Conservation (phyloP, 2,329 filamentous ascomycete species). For the Cladosporium sphaerospermum region DNA sequence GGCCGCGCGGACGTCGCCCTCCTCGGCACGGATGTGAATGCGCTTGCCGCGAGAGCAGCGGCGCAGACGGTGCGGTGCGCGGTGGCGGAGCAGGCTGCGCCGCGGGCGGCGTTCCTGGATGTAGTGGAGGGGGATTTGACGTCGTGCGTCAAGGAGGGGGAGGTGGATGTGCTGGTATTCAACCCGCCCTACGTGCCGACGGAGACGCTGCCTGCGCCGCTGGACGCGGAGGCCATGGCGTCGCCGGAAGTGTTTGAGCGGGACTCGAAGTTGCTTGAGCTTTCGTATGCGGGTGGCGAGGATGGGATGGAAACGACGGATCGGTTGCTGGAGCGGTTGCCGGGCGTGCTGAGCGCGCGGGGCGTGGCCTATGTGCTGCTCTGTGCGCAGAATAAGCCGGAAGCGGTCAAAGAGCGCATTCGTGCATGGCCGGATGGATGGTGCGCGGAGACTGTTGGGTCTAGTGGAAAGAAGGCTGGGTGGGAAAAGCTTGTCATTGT, state of each 20-base stretch:
- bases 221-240: slow-evolving; percentile 9
- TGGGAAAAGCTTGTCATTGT: slow-evolving; percentile 93
- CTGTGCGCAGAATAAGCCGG: slow-evolving; percentile 84
- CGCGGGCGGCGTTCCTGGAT: slow-evolving; percentile 42
- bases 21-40: slow-evolving; percentile 77
- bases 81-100: slow-evolving; percentile 26
- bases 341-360: slow-evolving; percentile 53
- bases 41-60: slow-evolving; percentile 73
- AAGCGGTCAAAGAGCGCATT: slow-evolving; percentile 61
- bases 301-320: slow-evolving; percentile 95
- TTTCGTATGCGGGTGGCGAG: slow-evolving; percentile 81
- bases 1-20: slow-evolving; percentile 64
- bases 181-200: slow-evolving; percentile 97
- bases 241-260: slow-evolving; percentile 54
- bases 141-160: slow-evolving; percentile 50
- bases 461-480: slow-evolving; percentile 79
- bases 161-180: slow-evolving; percentile 82
- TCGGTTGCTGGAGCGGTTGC: slow-evolving; percentile 64
- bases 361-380: slow-evolving; percentile 87
- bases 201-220: slow-evolving; percentile 54
- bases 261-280: slow-evolving; percentile 73
- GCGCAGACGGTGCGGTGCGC: slow-evolving; percentile 57
- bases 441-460: slow-evolving; percentile 70
- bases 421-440: slow-evolving; percentile 55
- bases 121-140: slow-evolving; percentile 66